These are phyloP conservation scores for Wickerhamiella domercqiae DNA, from an alignment of 805 yeast genomes.

Conservation along the genomic window DNA sequence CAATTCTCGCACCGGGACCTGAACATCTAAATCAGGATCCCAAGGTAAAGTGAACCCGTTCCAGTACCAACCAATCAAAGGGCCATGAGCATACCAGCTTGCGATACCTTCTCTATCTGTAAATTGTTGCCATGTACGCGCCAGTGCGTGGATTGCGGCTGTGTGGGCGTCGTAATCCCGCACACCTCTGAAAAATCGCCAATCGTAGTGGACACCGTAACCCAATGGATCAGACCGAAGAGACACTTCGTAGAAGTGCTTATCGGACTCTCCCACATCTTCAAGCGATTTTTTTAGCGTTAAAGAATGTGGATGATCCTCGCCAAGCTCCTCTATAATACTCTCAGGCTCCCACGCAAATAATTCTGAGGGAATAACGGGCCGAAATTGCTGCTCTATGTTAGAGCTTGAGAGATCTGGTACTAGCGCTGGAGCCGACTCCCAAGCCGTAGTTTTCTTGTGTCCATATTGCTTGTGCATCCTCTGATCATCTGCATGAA, in stretches of 20 bases:
- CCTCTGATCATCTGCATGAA: neutral
- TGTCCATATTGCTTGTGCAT: constrained; percentile 13
- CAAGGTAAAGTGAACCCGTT: constrained; percentile 38
- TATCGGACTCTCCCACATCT: neutral
- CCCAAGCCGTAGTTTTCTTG: constrained; percentile 5
- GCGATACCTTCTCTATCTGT: constrained; percentile 29
- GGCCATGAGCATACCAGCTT: constrained; percentile 37
- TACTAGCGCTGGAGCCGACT: constrained; percentile 4
- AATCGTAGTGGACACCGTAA: constrained; percentile 35
- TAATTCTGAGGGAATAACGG: constrained; percentile 2
- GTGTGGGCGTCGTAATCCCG: constrained; percentile 27
- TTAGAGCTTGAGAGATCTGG: neutral
- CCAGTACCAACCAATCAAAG: constrained; percentile 35
- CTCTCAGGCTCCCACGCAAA: constrained; percentile 8
- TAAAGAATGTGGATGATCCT: constrained; percentile 5
- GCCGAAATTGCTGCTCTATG: constrained; percentile 5
- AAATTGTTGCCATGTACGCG: constrained; percentile 35
- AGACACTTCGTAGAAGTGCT: constrained; percentile 13
- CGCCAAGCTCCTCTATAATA: neutral
- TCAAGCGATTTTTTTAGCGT: constrained; percentile 6
- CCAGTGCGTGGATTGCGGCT: constrained; percentile 35
- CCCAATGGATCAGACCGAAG: constrained; percentile 9
- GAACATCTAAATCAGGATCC: constrained; percentile 37
- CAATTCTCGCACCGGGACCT: constrained; percentile 35
- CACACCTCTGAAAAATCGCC: constrained; percentile 45